Conservation (phyloP, 768 basidiomycete species). For the Tricholoma terreum region DNA sequence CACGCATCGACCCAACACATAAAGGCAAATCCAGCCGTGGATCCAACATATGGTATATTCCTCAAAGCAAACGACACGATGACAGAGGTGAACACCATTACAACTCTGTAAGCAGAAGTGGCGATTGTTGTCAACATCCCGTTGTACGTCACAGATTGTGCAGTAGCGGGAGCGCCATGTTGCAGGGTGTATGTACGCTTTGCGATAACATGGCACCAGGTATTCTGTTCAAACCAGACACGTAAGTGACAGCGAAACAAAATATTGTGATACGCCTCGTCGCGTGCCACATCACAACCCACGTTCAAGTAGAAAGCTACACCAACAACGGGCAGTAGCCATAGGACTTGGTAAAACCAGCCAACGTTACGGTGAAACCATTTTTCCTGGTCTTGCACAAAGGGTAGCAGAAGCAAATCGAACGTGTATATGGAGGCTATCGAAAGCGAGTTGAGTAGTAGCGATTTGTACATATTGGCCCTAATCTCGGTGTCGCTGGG, state of each 20-base stretch:
- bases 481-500: constrained; percentile 74
- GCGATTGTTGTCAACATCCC: constrained; percentile 74
- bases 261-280: background rate
- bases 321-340: constrained; percentile 77
- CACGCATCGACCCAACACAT: constrained; percentile 87
- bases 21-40: constrained; percentile 61
- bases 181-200: constrained; percentile 70
- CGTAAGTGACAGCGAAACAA: background rate
- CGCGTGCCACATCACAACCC: constrained; percentile 24
- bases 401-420: constrained; percentile 66
- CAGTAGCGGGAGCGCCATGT: constrained; percentile 58
- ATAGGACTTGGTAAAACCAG: constrained; percentile 73
- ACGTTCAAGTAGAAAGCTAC: constrained; percentile 82
- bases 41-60: constrained; percentile 64
- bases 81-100: constrained; percentile 80
- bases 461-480: constrained; percentile 68
- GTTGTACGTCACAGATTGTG: constrained; percentile 56
- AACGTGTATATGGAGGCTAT: constrained; percentile 74
- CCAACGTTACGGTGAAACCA: constrained; percentile 74
- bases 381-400: constrained; percentile 57
- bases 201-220: constrained; percentile 76
- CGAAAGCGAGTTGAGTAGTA: constrained; percentile 69
- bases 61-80: constrained; percentile 62
- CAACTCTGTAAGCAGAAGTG: constrained; percentile 74
- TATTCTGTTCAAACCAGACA: constrained; percentile 43